Conservation (phyloP, 169 alveolate genomes). For the Amoebophrya sp. region DNA sequence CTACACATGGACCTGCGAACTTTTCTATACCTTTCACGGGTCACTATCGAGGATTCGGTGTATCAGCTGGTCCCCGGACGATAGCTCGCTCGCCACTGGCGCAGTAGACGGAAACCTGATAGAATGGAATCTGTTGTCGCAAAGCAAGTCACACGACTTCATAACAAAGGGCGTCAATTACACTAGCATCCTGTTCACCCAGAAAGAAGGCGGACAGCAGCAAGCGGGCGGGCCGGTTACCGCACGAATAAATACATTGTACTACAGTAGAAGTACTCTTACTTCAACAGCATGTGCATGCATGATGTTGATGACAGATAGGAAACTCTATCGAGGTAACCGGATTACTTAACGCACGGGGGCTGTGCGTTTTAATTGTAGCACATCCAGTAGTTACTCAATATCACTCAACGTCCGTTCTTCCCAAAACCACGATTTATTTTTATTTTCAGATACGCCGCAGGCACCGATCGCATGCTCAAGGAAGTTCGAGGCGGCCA, state of each 20-base stretch:
- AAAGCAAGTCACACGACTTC: background rate
- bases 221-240: background rate
- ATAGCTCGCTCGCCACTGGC: conserved; percentile 71
- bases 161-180: conserved; percentile 30
- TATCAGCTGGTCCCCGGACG: conserved; percentile 80
- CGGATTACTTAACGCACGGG: too few species aligned
- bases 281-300: too few species aligned
- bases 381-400: too few species aligned
- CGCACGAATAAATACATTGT: too few species aligned
- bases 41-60: conserved; percentile 70
- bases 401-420: too few species aligned
- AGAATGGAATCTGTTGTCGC: conserved; percentile 56
- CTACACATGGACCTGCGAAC: conserved; percentile 78
- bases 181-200: conserved; percentile 39
- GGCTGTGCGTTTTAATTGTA: too few species aligned
- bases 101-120: conserved; percentile 78
- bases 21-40: conserved; percentile 62
- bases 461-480: background rate
- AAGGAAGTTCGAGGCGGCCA: background rate
- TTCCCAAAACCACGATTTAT: too few species aligned
- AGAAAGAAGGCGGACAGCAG: conserved; percentile 28
- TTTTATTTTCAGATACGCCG: too few species aligned
- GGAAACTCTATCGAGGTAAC: too few species aligned
- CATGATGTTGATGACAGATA: too few species aligned
- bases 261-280: too few species aligned